Evolutionary conservation across 768 basidiomycete species (phyloP), one percentile per base, ranked within the genome.

Genomic region (Tylopilus plumbeoviolaceoides): DNA sequence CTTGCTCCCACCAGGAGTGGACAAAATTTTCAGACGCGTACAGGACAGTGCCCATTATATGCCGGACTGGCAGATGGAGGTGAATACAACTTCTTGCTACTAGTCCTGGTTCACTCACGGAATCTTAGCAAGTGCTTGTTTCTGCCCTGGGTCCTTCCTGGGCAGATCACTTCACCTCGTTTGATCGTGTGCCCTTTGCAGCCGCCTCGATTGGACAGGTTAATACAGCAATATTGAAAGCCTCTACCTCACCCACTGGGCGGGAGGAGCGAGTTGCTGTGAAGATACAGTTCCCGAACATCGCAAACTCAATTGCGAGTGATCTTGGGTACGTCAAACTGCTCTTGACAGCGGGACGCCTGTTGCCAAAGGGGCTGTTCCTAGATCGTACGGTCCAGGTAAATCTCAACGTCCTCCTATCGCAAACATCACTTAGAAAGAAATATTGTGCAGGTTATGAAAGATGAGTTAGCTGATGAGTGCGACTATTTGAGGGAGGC

Each of bases 61-160:
- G 95, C 95, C 95, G 0, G 88, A 95, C 59, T 95, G 89, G 89
- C 95, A 99, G 66, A 89, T 98, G 85, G 89, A 95, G 81, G 95
- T 91, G 15, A 18, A 71, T 64, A 4, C 7, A 6, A 25, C 10
- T 39, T 38, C 15, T 9, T 43, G 10, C 9, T 54, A 1, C 36
- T 38, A 25, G 6, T 42, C 23, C 28, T 5, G 14, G n/a, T 35
- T 3, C 23, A 42, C 51, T 47, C 38, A 53, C 18, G 25, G 47
- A 25, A 38, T 8, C 35, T 23, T 59, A 83, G 80, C 63, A 82
- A 88, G 93, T 93, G 28, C 78, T 99, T 71, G 65, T 62, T 1
- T 62, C 74, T n/a, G 80, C 92, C 7, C 77, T 97, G 7, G 94
- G 94, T 3, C 65, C 79, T 0, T 75, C 83, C 23, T 98, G 95